Evolutionary conservation across 495 filamentous ascomycete genomes (phyloP).

Genomic region (Hypoxylon perforatum): DNA sequence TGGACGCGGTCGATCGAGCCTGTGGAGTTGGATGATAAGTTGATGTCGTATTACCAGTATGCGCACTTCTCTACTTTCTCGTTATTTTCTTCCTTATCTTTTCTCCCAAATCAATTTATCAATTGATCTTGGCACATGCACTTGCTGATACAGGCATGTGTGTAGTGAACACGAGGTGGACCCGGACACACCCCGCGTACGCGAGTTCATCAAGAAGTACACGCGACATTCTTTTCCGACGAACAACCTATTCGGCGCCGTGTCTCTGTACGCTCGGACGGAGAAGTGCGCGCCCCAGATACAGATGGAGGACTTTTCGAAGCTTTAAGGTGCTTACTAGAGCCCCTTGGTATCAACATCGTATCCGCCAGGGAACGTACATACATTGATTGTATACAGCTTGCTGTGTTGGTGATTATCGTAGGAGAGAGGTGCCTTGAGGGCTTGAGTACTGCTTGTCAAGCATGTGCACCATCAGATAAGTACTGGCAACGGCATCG

Average conservation of each 20-base stretch:
- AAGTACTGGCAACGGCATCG: neutral
- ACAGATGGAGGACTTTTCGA: neutral
- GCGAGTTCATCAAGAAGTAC: slow-evolving; percentile 17
- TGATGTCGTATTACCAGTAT: slow-evolving; percentile 18
- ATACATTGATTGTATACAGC: neutral
- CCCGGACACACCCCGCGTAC: slow-evolving; percentile 34
- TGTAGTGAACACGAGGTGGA: neutral
- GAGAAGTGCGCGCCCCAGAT: neutral
- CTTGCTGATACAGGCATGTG: neutral
- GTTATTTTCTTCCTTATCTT: neutral
- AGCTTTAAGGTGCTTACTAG: neutral
- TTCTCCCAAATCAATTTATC: neutral
- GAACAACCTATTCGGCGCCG: slow-evolving; percentile 24
- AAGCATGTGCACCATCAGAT: neutral
- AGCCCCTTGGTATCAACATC: neutral
- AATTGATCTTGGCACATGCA: neutral
- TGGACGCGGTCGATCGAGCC: neutral
- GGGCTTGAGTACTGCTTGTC: neutral
- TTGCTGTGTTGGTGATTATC: neutral
- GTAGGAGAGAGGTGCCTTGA: neutral
- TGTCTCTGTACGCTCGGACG: slow-evolving; percentile 25
- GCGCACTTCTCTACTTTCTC: neutral
- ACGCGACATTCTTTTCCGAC: slow-evolving; percentile 19
- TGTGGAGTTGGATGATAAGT: neutral
- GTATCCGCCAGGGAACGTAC: neutral